A percentile compares a stretch with the other conserved stretches of the same genome.
Evolutionary conservation across 306 rosid genomes (phyloP).

Genomic region (Ceratonia siliqua): DNA sequence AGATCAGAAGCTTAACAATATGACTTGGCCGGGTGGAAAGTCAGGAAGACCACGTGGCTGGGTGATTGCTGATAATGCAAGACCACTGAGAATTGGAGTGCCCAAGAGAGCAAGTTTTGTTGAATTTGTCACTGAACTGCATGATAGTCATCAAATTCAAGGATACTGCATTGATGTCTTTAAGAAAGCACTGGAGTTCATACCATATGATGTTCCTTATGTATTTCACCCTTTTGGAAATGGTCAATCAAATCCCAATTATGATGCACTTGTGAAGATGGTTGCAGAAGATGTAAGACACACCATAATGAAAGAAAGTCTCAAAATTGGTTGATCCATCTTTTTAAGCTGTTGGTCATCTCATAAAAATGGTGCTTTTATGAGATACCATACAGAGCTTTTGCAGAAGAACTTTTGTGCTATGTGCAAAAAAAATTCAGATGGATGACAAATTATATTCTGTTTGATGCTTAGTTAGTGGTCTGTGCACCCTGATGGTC

Average conservation of each 20-base stretch:
- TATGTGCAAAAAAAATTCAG: neutral
- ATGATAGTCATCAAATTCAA: slow-evolving; percentile 43
- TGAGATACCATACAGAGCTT: slow-evolving; percentile 10
- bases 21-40: slow-evolving; percentile 91
- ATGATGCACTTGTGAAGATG: slow-evolving; percentile 64
- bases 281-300: slow-evolving; percentile 59
- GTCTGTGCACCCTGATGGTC: neutral
- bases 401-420: slow-evolving; percentile 10
- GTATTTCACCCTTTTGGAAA: slow-evolving; percentile 69
- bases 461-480: neutral
- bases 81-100: slow-evolving; percentile 84
- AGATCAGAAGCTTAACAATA: slow-evolving; percentile 66
- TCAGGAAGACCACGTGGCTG: slow-evolving; percentile 86
- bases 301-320: slow-evolving; percentile 2
- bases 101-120: slow-evolving; percentile 86
- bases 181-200: slow-evolving; percentile 58
- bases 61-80: slow-evolving; percentile 73
- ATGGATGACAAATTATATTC: slow-evolving; percentile 13
- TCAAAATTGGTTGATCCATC: slow-evolving; percentile 19
- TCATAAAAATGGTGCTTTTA: slow-evolving; percentile 21
- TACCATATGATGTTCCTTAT: slow-evolving; percentile 81
- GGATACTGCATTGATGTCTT: slow-evolving; percentile 89
- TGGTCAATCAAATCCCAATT: slow-evolving; percentile 76
- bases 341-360: slow-evolving; percentile 9
- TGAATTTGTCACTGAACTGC: slow-evolving; percentile 70